Evolutionary conservation across 768 basidiomycete genomes (phyloP).

Genomic region (Termitomyces sp.): DNA sequence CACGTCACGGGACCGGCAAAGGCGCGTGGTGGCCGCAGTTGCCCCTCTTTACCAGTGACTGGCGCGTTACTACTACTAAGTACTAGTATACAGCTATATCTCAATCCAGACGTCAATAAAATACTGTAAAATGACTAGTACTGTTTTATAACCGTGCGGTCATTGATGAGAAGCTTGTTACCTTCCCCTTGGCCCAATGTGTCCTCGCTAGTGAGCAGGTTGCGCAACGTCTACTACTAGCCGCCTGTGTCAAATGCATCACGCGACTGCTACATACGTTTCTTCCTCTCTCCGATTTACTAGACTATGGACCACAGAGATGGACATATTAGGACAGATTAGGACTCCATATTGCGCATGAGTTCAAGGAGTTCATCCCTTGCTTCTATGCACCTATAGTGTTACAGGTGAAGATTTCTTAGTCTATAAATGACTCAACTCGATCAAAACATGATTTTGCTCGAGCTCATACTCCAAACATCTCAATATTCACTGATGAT

Average conservation of each 20-base stretch:
- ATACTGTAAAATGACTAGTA: too few relatives aligned
- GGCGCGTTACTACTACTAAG: too few relatives aligned
- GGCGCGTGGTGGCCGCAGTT: slow-evolving; percentile 1
- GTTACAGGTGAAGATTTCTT: neutral
- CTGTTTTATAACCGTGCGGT: too few relatives aligned
- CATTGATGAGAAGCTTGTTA: neutral
- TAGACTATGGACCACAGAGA: neutral
- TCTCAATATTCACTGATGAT: too few relatives aligned
- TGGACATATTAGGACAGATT: neutral
- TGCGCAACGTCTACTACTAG: too few relatives aligned
- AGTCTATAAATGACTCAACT: neutral
- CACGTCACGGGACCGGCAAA: slow-evolving; percentile 6
- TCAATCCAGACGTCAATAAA: too few relatives aligned
- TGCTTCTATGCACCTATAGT: neutral
- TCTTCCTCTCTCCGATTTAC: neutral
- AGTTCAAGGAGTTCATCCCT: neutral
- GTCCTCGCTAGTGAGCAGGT: neutral
- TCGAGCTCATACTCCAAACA: neutral
- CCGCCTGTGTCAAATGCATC: too few relatives aligned
- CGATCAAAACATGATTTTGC: neutral
- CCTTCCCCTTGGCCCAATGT: neutral
- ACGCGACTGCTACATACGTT: neutral
- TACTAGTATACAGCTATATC: too few relatives aligned
- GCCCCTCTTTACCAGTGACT: too few relatives aligned
- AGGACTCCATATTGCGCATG: neutral